phyloP scores from a whole-genome alignment of 2,329 filamentous ascomycete species.

The Zymoseptoria pseudotritici region DNA sequence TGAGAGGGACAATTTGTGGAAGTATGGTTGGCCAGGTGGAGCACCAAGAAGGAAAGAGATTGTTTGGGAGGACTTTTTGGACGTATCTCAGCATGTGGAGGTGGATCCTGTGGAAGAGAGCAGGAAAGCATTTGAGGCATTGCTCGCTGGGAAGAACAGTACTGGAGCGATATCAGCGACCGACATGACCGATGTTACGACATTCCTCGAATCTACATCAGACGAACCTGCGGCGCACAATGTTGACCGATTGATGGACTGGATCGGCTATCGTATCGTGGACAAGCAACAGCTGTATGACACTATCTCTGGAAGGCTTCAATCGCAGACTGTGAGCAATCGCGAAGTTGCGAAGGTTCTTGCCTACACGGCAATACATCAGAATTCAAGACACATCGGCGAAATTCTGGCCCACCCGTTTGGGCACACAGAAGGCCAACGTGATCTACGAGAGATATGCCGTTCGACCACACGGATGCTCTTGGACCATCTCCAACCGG shows the following conservation, averaged over 20 bases:
- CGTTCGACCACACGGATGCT: neutral
- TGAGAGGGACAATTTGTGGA: neutral
- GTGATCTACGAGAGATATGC: neutral
- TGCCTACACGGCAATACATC: neutral
- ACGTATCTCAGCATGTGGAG: constrained; percentile 2
- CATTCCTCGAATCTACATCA: constrained; percentile 19
- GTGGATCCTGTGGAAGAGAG: constrained; percentile 13
- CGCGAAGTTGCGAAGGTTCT: neutral
- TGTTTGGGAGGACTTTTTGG: constrained; percentile 10
- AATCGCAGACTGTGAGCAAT: neutral
- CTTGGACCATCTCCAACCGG: neutral
- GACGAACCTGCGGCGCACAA: constrained; percentile 23
- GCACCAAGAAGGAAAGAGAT: constrained; percentile 1
- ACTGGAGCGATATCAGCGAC: neutral
- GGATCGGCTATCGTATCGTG: constrained; percentile 10
- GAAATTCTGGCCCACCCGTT: neutral
- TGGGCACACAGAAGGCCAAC: neutral
- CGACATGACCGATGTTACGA: constrained; percentile 8
- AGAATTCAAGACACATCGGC: neutral
- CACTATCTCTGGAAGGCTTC: neutral
- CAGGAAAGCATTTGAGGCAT: constrained; percentile 13
- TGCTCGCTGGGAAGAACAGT: constrained; percentile 9
- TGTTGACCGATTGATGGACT: constrained; percentile 14
- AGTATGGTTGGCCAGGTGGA: neutral
- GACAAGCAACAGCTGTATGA: neutral